Evolutionary conservation across 805 yeast species (phyloP), one percentile per base, ranked within the genome.

Genomic region (Kodamaea laetipori): DNA sequence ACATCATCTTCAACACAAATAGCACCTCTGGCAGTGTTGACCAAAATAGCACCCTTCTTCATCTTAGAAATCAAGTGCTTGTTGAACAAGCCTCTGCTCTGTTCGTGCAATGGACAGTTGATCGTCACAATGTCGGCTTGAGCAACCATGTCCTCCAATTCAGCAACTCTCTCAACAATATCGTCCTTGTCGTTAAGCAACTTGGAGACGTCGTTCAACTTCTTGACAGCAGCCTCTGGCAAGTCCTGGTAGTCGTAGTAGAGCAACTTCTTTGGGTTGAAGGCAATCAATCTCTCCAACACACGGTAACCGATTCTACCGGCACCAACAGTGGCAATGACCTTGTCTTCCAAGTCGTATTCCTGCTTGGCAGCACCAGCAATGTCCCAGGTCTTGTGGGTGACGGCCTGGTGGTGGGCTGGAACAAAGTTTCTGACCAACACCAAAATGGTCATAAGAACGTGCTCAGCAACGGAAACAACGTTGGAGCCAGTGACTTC

Each of bases 401-500:
- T 56, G 27, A 37, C 34, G 34, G 85, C 81, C 61, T 81, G 86
- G 43, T 81, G 80, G 60, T 86, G 90, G 19, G 90, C 86, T 30
- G 89, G 89, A 45, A 82, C 85, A 61, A 82, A 86, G 76, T 86
- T 86, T 60, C 90, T 77, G 27, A 86, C 83, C 55, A 85, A 72
- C 17, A 74, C 76, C 53, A 85, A 71, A 54, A 86, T 85, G 37
- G 87, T 81, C 84, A 86, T 80, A 38, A 85, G 61, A 35, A 78
- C 90, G 57, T 86, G 92, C 66, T 85, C 94, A 11, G 94, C 92
- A 37, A 86, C 94, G 11, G 90, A 82, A 16, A 75, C 77, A 38
- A 85, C 90, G 60, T 86, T 86, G 41, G 90, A 83, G 5, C 94
- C 92, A 19, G 95, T 86, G 43, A 86, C 94, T 66, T 86, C 94